A percentile compares a stretch with the other conserved stretches of the same genome.
Evolutionary conservation across 306 rosid species (phyloP).

Genomic region (Vicia sativa): DNA sequence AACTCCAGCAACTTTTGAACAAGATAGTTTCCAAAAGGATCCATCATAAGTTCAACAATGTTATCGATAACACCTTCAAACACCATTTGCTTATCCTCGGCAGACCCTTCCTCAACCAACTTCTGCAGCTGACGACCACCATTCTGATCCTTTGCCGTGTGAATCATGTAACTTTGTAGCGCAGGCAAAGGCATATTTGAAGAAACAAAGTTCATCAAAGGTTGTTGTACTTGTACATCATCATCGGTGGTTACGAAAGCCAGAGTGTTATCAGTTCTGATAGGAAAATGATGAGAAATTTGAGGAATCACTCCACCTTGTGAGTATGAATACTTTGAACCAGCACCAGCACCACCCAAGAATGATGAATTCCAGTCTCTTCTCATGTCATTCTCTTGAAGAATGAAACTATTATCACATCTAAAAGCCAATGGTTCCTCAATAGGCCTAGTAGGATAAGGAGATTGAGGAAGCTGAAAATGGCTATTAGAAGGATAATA

Average conservation of each 20-base stretch:
- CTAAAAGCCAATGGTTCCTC: slow-evolving; percentile 35
- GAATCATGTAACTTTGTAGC: slow-evolving; percentile 44
- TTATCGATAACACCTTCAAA: slow-evolving; percentile 52
- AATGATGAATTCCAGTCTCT: slow-evolving; percentile 38
- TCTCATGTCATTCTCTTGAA: slow-evolving; percentile 45
- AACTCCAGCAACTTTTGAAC: slow-evolving; percentile 72
- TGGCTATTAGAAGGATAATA: slow-evolving; percentile 8
- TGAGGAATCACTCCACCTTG: not conserved
- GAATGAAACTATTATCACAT: slow-evolving; percentile 50
- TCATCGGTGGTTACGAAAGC: not conserved
- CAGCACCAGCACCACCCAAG: not conserved
- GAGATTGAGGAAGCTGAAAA: slow-evolving; percentile 10
- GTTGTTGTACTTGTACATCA: not conserved
- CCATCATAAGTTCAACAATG: slow-evolving; percentile 63
- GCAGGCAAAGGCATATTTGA: slow-evolving; percentile 32
- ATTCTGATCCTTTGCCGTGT: slow-evolving; percentile 71
- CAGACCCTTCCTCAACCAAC: slow-evolving; percentile 55
- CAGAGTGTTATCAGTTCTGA: not conserved
- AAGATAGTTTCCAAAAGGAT: slow-evolving; percentile 82
- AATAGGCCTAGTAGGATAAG: slow-evolving; percentile 32
- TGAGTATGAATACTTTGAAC: not conserved
- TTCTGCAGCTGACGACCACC: slow-evolving; percentile 68
- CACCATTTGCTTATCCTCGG: slow-evolving; percentile 50
- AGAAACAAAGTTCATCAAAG: slow-evolving; percentile 35
- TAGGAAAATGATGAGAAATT: not conserved